These are phyloP conservation scores for Acacia confusa DNA, from an alignment of 306 rosid genomes.

Conservation along the genomic window DNA sequence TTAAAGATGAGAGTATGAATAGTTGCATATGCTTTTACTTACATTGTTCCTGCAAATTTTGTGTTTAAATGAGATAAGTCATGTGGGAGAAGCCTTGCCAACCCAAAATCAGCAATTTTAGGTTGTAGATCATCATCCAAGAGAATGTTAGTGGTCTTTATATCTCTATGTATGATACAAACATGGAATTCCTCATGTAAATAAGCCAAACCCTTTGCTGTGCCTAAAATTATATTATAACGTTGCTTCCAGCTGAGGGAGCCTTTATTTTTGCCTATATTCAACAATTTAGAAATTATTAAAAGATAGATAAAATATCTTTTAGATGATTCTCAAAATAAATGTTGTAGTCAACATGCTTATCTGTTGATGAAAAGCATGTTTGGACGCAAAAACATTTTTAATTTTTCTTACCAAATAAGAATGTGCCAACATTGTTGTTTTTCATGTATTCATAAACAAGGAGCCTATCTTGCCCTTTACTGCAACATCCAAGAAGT, in stretches of 20 bases:
- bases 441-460: constrained; percentile 2
- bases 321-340: constrained; percentile 1
- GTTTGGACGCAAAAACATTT: not conserved
- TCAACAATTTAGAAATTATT: not conserved
- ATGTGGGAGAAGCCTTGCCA: not conserved
- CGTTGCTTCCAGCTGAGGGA: not conserved
- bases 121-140: constrained; percentile 7
- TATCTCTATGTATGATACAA: not conserved
- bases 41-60: constrained; percentile 75
- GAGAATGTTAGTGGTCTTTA: not conserved
- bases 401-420: not conserved
- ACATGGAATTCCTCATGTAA: not conserved
- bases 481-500: constrained; percentile 2
- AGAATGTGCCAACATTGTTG: not conserved
- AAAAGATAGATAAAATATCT: not conserved
- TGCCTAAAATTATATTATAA: not conserved
- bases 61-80: not conserved
- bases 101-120: not conserved
- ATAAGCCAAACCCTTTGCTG: not conserved
- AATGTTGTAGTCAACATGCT: not conserved
- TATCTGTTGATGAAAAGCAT: not conserved
- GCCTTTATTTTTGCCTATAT: constrained; percentile 36
- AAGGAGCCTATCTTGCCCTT: not conserved
- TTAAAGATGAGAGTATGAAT: not conserved
- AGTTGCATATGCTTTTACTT: constrained; percentile 30